Base-by-base conservation (phyloP, 2,329 filamentous ascomycete genomes). In the Claviceps maximensis region DNA sequence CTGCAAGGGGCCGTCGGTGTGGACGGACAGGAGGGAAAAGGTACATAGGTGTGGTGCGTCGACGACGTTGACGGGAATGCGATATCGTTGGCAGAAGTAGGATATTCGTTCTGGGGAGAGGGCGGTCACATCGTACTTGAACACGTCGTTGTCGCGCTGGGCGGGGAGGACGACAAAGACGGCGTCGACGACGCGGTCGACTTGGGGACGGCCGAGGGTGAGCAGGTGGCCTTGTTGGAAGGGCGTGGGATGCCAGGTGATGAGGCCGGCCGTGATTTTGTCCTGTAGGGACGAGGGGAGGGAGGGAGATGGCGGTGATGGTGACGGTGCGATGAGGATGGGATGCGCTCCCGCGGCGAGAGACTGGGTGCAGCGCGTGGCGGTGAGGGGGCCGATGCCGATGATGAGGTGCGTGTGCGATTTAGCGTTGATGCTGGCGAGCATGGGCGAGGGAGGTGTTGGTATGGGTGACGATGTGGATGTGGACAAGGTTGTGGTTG, bases 61-160 rank as follows among this genome's bases (percentile, higher is more conserved):
- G 55, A 89, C 81, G 27, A 97, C 89, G 68, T 98, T 98, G 64
- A 98, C 77, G 33, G 91, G 91, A 60, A 98, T 93, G 46, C 93
- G 82, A 56, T 90, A 75, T 47, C 84, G 78, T 55, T 77, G 80
- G 71, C 93, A 97, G 4, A 90, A 73, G 5, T 72, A 74, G 0
- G 88, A 88, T 57, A 96, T 86, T 57, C 80, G 80, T 29, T 76
- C 69, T 53, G 75, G 82, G 45, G 65, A 57, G 17, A 21, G 40
- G 40, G n/a, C 15, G 38, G 38, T 4, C 17, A 3, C 40, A 7
- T 41, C 40, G n/a, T n/a, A n/a, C n/a, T n/a, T n/a, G n/a, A n/a
- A n/a, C n/a, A n/a, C 60, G 54, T 75, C 69, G 58, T 72, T 61
- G 29, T 4, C 7, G n/a, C 66, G 60, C 54, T 75, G 69, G 83